phyloP scores from a whole-genome alignment of 2,329 filamentous ascomycete species.

The Trichoderma hamatum region DNA sequence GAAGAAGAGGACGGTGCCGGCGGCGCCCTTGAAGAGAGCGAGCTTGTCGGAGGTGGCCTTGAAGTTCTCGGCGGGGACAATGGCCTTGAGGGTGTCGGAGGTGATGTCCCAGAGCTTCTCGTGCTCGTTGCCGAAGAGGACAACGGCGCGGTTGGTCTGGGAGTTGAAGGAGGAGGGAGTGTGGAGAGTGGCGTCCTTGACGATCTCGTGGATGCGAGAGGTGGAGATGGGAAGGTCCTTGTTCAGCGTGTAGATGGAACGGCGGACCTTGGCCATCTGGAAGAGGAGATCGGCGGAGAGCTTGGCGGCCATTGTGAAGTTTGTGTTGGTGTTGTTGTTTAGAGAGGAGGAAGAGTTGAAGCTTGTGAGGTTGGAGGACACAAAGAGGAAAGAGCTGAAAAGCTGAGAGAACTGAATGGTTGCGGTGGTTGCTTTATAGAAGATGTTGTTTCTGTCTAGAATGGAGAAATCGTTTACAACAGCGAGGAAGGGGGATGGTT shows the following conservation, averaged over 20 bases:
- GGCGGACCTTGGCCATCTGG: constrained; percentile 67
- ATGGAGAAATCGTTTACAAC: not conserved
- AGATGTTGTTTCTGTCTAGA: constrained; percentile 1
- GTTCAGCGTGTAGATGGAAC: constrained; percentile 69
- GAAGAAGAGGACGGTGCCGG: constrained; percentile 88
- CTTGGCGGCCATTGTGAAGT: constrained; percentile 50
- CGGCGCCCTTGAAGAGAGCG: constrained; percentile 66
- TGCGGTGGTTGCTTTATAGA: not conserved
- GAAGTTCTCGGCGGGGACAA: constrained; percentile 69
- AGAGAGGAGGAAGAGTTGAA: constrained; percentile 5
- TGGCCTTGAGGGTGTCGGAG: constrained; percentile 49
- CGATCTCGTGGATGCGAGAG: constrained; percentile 65
- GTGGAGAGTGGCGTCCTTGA: constrained; percentile 65
- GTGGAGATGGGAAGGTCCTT: constrained; percentile 59
- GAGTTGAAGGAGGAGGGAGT: constrained; percentile 86
- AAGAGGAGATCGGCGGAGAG: constrained; percentile 57
- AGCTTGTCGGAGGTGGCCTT: constrained; percentile 52
- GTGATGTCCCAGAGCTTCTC: constrained; percentile 84
- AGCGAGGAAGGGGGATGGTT: constrained; percentile 3
- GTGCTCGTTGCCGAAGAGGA: constrained; percentile 82
- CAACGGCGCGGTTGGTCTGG: constrained; percentile 76
- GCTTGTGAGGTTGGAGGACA: constrained; percentile 11
- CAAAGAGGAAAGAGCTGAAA: constrained; percentile 19
- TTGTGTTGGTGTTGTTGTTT: constrained; percentile 30
- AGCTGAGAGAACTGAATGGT: constrained; percentile 22